A percentile compares a stretch with the other conserved stretches of the same genome.
Evolutionary conservation across 176 grass and related monocot species (phyloP).

Genomic region (Hordeum vulgare): DNA sequence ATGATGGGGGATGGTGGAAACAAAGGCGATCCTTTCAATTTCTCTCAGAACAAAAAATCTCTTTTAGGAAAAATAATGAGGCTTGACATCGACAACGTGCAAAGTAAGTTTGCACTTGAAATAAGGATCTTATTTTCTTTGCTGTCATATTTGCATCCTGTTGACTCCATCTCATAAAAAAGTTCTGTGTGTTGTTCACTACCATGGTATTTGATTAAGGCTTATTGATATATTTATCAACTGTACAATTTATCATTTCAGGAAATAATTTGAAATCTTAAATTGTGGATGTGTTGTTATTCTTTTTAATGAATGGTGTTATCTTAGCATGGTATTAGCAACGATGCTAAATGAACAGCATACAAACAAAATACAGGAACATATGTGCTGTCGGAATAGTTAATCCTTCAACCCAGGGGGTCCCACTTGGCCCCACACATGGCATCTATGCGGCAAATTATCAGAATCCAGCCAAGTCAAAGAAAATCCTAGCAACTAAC

Average conservation of each 20-base stretch:
- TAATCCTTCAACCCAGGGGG: no score
- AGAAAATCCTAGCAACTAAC: no score
- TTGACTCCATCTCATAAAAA: neutral
- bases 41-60: constrained; percentile 62
- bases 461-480: no score
- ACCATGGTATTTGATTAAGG: neutral
- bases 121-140: neutral
- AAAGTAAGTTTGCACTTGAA: constrained; percentile 35
- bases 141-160: neutral
- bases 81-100: constrained; percentile 43
- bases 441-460: no score
- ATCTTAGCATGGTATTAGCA: neutral
- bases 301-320: neutral
- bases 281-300: neutral
- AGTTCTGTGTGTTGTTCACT: neutral
- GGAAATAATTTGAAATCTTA: neutral
- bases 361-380: neutral
- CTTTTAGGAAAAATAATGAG: constrained; percentile 74
- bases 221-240: neutral
- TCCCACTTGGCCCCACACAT: no score
- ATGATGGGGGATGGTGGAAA: constrained; percentile 78
- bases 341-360: neutral
- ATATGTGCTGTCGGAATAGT: no score
- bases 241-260: neutral
- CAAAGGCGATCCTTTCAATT: constrained; percentile 66